These are phyloP conservation scores for Fusarium keratoplasticum DNA, from an alignment of 2,329 filamentous ascomycete species.

Conservation along the genomic window DNA sequence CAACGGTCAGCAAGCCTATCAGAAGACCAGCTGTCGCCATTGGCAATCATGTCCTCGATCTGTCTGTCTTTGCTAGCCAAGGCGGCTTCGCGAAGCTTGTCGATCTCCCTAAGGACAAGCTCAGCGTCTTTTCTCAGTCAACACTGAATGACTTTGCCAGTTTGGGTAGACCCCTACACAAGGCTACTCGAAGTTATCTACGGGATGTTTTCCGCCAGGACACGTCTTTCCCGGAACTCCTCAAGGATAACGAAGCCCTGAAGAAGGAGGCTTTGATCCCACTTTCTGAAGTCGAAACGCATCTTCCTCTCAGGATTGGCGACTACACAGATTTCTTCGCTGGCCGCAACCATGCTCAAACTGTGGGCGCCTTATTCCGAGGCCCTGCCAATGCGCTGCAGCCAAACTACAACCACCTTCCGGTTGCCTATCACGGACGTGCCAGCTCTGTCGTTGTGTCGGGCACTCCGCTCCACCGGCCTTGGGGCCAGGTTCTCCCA, in stretches of 20 bases:
- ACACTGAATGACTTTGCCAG: conserved; percentile 50
- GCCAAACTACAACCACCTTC: conserved; percentile 84
- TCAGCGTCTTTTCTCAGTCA: conserved; percentile 43
- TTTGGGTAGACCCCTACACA: conserved; percentile 75
- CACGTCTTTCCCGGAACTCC: conserved; percentile 53
- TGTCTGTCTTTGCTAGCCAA: conserved; percentile 67
- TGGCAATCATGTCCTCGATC: conserved; percentile 76
- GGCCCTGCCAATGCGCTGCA: conserved; percentile 79
- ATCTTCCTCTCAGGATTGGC: conserved; percentile 81
- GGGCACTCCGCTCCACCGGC: conserved; percentile 77
- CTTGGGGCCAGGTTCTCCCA: conserved; percentile 77
- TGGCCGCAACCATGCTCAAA: conserved; percentile 79
- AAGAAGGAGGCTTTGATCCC: conserved; percentile 46
- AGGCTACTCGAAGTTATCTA: conserved; percentile 76
- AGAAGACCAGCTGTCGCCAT: conserved; percentile 78
- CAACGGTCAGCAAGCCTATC: conserved; percentile 64
- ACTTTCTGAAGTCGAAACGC: conserved; percentile 65
- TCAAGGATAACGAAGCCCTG: conserved; percentile 51
- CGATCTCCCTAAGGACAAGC: conserved; percentile 39
- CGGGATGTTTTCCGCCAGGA: conserved; percentile 69
- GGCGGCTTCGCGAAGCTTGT: conserved; percentile 53
- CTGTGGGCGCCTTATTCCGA: conserved; percentile 76
- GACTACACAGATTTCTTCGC: conserved; percentile 91
- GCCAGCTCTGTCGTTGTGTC: conserved; percentile 81
- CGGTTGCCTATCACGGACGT: conserved; percentile 84